phyloP scores from a whole-genome alignment of 768 basidiomycete species.

The Russula vinacea region DNA sequence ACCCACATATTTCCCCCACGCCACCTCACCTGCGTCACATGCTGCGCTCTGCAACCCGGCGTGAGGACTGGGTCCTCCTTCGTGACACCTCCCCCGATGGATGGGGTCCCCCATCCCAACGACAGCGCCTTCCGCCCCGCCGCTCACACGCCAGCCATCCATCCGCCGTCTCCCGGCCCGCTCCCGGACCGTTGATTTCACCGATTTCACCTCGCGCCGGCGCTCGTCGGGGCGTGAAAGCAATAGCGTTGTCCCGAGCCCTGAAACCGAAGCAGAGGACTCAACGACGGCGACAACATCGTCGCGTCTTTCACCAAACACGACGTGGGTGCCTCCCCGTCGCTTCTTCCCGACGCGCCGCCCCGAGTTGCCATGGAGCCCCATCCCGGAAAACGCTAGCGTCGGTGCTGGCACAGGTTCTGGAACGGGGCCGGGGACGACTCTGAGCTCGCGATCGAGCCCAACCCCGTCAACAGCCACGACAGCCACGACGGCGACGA shows the following conservation, averaged over 20 bases:
- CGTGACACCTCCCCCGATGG: conserved; percentile 22
- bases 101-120: conserved; percentile 22
- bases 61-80: conserved; percentile 26
- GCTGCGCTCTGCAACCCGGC: conserved; percentile 13
- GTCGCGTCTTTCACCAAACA: conserved; percentile 17
- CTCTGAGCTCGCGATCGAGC: conserved; percentile 6
- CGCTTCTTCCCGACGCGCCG: conserved; percentile 27
- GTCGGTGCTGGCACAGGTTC: not conserved
- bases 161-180: conserved; percentile 53
- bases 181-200: conserved; percentile 62
- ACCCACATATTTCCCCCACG: conserved; percentile 14
- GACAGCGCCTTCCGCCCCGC: conserved; percentile 25
- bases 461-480: not conserved
- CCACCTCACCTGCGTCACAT: conserved; percentile 20
- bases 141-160: conserved; percentile 55
- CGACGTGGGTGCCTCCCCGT: conserved; percentile 21
- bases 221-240: conserved; percentile 47
- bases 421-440: not conserved
- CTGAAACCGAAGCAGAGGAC: conserved; percentile 23
- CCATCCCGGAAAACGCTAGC: conserved; percentile 4
- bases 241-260: conserved; percentile 7
- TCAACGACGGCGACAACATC: conserved; percentile 4
- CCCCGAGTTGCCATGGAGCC: conserved; percentile 24
- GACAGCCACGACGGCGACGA: not conserved
- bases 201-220: conserved; percentile 65